Evolutionary conservation across 345 rosid species (phyloP).

Genomic region (Populus pruinosa): DNA sequence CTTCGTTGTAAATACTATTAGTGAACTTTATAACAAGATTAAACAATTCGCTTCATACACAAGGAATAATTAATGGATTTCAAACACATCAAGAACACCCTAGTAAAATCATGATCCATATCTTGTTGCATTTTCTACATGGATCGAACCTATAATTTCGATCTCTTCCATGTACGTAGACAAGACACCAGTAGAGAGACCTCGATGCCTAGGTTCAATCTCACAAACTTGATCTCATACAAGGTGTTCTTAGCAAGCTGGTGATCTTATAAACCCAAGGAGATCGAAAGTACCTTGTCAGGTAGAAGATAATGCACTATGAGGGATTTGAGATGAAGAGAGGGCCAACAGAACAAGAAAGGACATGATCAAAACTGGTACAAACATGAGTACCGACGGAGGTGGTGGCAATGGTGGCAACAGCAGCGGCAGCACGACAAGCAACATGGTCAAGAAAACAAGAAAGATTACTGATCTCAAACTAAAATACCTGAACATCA

Average conservation of each 20-base stretch:
- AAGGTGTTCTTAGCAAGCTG: background rate
- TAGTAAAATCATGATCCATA: background rate
- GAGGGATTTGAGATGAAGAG: background rate
- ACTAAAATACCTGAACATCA: background rate
- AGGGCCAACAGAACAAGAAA: background rate
- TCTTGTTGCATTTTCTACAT: background rate
- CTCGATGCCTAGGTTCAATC: background rate
- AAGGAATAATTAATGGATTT: background rate
- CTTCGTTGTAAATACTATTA: background rate
- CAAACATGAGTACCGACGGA: background rate
- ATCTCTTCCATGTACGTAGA: background rate
- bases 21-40: background rate
- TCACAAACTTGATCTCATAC: background rate
- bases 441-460: background rate
- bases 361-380: constrained; percentile 1
- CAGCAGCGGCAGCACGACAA: background rate
- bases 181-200: background rate
- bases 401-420: constrained; percentile 6
- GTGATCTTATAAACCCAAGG: background rate
- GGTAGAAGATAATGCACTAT: background rate
- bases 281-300: background rate
- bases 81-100: background rate
- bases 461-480: background rate
- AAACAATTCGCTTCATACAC: background rate
- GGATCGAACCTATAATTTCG: background rate